phyloP scores from a whole-genome alignment of 1,284 basidiomycete genomes.

The Ganoderma meredithae region DNA sequence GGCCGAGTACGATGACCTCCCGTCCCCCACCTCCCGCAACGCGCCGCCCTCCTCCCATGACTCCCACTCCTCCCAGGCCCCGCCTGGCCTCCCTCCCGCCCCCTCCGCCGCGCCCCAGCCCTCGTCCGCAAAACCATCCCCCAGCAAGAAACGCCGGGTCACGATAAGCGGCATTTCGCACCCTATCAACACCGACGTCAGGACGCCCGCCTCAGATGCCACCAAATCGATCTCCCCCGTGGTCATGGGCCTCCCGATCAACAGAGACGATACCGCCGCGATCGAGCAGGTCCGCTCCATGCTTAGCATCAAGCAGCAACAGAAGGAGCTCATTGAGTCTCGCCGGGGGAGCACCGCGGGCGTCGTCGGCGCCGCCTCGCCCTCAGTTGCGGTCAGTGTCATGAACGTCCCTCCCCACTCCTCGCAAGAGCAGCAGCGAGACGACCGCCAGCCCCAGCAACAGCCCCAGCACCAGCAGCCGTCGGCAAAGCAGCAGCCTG shows the following conservation, averaged over 20 bases:
- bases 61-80: constrained; percentile 31
- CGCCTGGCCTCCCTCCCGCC: constrained; percentile 1
- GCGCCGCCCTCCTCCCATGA: constrained; percentile 35
- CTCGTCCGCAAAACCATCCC: constrained; percentile 53
- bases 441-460: constrained; percentile 30
- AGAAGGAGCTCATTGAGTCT: constrained; percentile 74
- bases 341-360: constrained; percentile 64
- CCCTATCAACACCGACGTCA: constrained; percentile 60
- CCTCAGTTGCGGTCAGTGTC: constrained; percentile 38
- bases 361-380: constrained; percentile 36
- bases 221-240: constrained; percentile 69
- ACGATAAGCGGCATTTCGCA: constrained; percentile 68
- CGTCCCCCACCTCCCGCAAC: constrained; percentile 38
- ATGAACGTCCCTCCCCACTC: constrained; percentile 33
- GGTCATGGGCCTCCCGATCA: constrained; percentile 66
- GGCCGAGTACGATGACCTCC: constrained; percentile 57
- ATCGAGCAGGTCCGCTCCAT: constrained; percentile 70
- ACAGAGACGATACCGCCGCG: constrained; percentile 62
- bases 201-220: constrained; percentile 46
- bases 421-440: constrained; percentile 18
- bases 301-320: constrained; percentile 70
- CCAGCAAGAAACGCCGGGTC: constrained; percentile 75
- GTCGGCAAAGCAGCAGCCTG: constrained; percentile 16
- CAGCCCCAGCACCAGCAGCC: constrained; percentile 21
- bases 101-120: constrained; percentile 35